These are phyloP conservation scores for Pichia deserticola DNA, from an alignment of 805 yeast species.

Conservation along the genomic window DNA sequence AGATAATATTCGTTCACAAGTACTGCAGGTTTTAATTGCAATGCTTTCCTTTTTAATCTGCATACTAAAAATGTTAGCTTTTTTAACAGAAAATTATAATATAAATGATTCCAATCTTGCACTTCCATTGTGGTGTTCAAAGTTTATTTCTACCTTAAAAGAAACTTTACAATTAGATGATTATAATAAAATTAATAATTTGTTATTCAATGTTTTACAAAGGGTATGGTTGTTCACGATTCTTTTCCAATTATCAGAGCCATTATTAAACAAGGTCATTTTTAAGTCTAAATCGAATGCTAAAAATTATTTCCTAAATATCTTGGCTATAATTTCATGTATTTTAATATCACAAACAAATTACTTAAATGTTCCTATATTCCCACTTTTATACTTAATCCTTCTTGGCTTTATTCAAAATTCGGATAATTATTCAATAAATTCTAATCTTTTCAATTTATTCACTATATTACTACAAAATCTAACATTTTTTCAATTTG, in stretches of 20 bases:
- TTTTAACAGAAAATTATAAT: conserved; percentile 22
- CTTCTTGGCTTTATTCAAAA: conserved; percentile 21
- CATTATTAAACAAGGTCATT: conserved; percentile 8
- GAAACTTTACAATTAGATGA: conserved; percentile 25
- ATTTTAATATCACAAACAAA: conserved; percentile 50
- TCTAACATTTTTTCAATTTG: conserved; percentile 75
- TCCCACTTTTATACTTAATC: conserved; percentile 22
- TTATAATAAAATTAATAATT: conserved; percentile 21
- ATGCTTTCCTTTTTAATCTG: conserved; percentile 31
- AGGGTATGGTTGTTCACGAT: conserved; percentile 16
- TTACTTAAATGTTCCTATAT: conserved; percentile 47
- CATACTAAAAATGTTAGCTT: conserved; percentile 22
- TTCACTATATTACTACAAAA: conserved; percentile 56
- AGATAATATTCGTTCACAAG: neutral
- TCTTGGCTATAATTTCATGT: conserved; percentile 31
- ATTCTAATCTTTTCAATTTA: conserved; percentile 18
- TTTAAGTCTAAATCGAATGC: neutral
- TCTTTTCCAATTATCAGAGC: conserved; percentile 12
- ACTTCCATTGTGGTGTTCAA: conserved; percentile 21
- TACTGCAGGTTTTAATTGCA: conserved; percentile 21
- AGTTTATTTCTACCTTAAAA: conserved; percentile 25
- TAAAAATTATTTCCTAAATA: conserved; percentile 27
- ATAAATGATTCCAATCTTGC: conserved; percentile 7
- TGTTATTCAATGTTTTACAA: conserved; percentile 18
- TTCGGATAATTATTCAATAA: conserved; percentile 8